A percentile compares a stretch with the other conserved stretches of the same genome.
Evolutionary conservation across 164 flowering plant genomes (phyloP).

Genomic region (Malania oleifera): DNA sequence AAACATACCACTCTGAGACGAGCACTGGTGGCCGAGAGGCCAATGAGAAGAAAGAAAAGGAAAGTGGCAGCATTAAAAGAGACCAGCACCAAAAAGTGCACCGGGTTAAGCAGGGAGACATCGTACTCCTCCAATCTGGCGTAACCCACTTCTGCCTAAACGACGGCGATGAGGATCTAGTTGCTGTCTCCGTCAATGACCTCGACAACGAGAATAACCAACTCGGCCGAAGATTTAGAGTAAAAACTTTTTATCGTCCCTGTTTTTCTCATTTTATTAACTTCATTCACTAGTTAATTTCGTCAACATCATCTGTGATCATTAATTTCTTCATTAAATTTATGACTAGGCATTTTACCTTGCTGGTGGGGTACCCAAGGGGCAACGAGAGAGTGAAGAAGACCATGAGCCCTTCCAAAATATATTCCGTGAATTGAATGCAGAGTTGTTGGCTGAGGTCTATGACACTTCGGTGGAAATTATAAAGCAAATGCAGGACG

Average conservation of each 20-base stretch:
- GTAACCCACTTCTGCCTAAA: constrained; percentile 52
- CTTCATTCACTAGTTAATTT: not conserved
- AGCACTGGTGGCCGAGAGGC: constrained; percentile 4
- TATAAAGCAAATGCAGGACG: constrained; percentile 21
- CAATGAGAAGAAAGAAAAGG: not conserved
- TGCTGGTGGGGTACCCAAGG: not conserved
- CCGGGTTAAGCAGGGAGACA: constrained; percentile 41
- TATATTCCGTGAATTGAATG: constrained; percentile 10
- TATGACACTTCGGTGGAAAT: constrained; percentile 18
- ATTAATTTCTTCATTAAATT: not conserved
- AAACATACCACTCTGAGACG: constrained; percentile 28
- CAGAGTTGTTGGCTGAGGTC: constrained; percentile 31
- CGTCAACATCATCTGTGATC: too few relatives aligned
- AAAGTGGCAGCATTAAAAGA: not conserved
- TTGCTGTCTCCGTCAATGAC: constrained; percentile 43
- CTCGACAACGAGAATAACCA: constrained; percentile 51
- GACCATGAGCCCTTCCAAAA: not conserved
- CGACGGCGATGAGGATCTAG: constrained; percentile 39
- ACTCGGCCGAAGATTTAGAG: constrained; percentile 49
- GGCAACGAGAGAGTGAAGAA: not conserved
- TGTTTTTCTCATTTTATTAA: not conserved
- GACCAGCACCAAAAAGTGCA: constrained; percentile 66
- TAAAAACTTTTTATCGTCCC: constrained; percentile 5
- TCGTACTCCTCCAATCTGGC: constrained; percentile 59
- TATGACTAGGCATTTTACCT: not conserved